phyloP scores from a whole-genome alignment of 495 filamentous ascomycete genomes.

The Amphirosellinia nigrospora region DNA sequence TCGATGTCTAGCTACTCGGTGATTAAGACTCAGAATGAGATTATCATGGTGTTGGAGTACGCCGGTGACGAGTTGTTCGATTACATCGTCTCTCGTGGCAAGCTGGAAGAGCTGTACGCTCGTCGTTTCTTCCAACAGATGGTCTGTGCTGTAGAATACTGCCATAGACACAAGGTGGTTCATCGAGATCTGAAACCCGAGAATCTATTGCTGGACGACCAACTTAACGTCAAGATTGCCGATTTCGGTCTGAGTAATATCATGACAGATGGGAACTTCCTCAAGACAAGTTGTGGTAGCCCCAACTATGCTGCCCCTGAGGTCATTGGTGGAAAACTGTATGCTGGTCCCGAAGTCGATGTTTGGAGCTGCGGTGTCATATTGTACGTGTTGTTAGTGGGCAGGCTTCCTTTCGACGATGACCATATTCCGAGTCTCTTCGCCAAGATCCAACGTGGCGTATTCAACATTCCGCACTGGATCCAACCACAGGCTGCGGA shows the following conservation, averaged over 20 bases:
- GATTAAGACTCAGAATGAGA: slow-evolving; percentile 89
- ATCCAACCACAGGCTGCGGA: slow-evolving; percentile 82
- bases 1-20: slow-evolving; percentile 80
- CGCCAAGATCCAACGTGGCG: slow-evolving; percentile 64
- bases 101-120: slow-evolving; percentile 86
- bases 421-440: slow-evolving; percentile 72
- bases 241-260: slow-evolving; percentile 99
- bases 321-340: slow-evolving; percentile 96
- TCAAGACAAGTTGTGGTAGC: slow-evolving; percentile 97
- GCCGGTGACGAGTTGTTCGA: slow-evolving; percentile 97
- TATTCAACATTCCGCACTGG: slow-evolving; percentile 86
- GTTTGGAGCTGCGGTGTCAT: slow-evolving; percentile 99
- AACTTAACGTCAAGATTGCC: slow-evolving; percentile 97
- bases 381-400: slow-evolving; percentile 91
- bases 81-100: slow-evolving; percentile 90
- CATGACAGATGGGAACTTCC: slow-evolving; percentile 99
- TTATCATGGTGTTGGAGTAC: slow-evolving; percentile 99
- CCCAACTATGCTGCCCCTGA: slow-evolving; percentile 98
- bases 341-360: slow-evolving; percentile 96
- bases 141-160: slow-evolving; percentile 98
- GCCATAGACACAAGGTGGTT: slow-evolving; percentile 97
- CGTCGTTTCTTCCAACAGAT: slow-evolving; percentile 99
- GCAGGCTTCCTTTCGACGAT: slow-evolving; percentile 93
- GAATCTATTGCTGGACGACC: slow-evolving; percentile 90
- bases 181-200: slow-evolving; percentile 98